These are phyloP conservation scores for Gliomastix tumulicola DNA, from an alignment of 2,329 filamentous ascomycete genomes.

Conservation along the genomic window DNA sequence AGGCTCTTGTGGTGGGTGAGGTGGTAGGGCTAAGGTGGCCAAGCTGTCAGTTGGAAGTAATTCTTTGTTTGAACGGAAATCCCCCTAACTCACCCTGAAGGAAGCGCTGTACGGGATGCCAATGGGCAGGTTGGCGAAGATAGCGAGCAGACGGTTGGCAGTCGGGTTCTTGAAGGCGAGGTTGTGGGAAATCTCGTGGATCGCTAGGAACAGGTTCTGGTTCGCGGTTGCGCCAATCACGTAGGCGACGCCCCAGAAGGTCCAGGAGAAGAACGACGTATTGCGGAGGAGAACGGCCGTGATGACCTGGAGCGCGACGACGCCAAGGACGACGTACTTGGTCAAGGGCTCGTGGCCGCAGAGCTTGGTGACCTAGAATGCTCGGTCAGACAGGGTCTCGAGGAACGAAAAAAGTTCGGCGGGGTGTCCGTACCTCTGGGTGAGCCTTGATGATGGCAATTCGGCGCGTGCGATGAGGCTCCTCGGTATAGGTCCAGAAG, in stretches of 20 bases:
- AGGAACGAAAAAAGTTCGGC: background rate
- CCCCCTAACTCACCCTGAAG: slow-evolving; percentile 63
- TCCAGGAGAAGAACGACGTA: slow-evolving; percentile 73
- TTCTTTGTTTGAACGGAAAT: background rate
- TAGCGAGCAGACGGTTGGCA: slow-evolving; percentile 79
- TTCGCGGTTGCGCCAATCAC: slow-evolving; percentile 90
- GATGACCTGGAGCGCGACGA: slow-evolving; percentile 74
- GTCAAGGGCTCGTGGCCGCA: slow-evolving; percentile 94
- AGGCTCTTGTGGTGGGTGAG: slow-evolving; percentile 98
- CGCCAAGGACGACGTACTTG: slow-evolving; percentile 81
- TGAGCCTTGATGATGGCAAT: slow-evolving; percentile 97
- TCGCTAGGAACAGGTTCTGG: slow-evolving; percentile 97
- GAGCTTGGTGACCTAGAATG: slow-evolving; percentile 80
- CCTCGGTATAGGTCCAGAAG: slow-evolving; percentile 99
- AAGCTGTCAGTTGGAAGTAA: slow-evolving; percentile 13
- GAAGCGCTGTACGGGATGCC: slow-evolving; percentile 93
- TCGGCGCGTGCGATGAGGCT: slow-evolving; percentile 85
- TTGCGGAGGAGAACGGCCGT: slow-evolving; percentile 72
- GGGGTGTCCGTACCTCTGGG: slow-evolving; percentile 63
- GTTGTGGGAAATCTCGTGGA: slow-evolving; percentile 98
- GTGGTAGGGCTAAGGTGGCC: slow-evolving; percentile 70
- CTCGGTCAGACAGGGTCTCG: background rate
- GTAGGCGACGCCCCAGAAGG: slow-evolving; percentile 83
- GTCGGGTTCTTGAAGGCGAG: slow-evolving; percentile 78
- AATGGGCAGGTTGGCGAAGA: slow-evolving; percentile 93